Percentiles rank a stretch among this genome's conserved stretches.
Conservation (phyloP, 2,329 filamentous ascomycete genomes). For the Stagonosporopsis rhizophila region DNA sequence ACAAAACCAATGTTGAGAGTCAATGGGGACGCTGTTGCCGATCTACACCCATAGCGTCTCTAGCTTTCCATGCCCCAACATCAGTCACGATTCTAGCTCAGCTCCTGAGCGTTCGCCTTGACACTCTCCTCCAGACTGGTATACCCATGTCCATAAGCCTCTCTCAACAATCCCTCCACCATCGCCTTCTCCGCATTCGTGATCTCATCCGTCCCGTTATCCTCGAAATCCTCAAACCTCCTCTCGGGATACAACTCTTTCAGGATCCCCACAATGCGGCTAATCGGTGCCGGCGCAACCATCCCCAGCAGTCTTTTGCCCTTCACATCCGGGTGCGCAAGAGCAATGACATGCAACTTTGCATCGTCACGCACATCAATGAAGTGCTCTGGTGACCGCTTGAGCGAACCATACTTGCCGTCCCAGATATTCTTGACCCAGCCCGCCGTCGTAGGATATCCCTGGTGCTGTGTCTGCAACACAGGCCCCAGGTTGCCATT, state of each 20-base stretch:
- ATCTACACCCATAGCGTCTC: too few relatives aligned
- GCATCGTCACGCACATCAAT: slow-evolving; percentile 45
- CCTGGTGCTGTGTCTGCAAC: slow-evolving; percentile 45
- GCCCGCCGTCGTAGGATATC: slow-evolving; percentile 37
- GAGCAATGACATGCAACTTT: slow-evolving; percentile 60
- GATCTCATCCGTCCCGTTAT: slow-evolving; percentile 26
- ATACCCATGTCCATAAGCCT: slow-evolving; percentile 40
- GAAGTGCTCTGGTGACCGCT: slow-evolving; percentile 29
- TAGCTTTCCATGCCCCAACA: too few relatives aligned
- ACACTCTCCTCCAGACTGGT: slow-evolving; percentile 35
- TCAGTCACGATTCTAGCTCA: neutral
- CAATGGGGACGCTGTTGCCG: neutral
- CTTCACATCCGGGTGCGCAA: slow-evolving; percentile 55
- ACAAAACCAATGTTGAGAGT: too few relatives aligned
- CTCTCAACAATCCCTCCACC: slow-evolving; percentile 37
- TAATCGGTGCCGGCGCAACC: slow-evolving; percentile 57
- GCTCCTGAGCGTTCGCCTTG: slow-evolving; percentile 10
- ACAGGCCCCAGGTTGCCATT: slow-evolving; percentile 49
- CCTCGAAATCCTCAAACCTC: slow-evolving; percentile 38
- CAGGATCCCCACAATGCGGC: slow-evolving; percentile 52
- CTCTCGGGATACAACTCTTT: slow-evolving; percentile 51
- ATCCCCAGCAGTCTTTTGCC: slow-evolving; percentile 64
- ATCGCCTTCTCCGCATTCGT: slow-evolving; percentile 24
- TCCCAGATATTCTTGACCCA: slow-evolving; percentile 35
- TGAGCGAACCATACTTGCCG: slow-evolving; percentile 36